These are phyloP conservation scores for Syzygium grande DNA, from an alignment of 345 rosid species.

Conservation along the genomic window DNA sequence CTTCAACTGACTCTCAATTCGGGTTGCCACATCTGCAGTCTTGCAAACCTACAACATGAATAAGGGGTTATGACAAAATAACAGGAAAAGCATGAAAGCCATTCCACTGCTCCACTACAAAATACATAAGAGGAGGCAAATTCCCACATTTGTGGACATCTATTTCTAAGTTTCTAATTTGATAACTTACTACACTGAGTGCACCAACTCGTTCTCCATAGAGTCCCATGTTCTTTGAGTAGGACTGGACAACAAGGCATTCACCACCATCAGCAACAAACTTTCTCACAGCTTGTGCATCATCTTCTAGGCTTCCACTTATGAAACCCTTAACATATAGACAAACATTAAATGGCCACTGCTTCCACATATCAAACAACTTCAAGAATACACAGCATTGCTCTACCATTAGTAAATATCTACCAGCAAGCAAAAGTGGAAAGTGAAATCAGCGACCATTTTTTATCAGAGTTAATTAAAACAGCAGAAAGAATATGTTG, in stretches of 20 bases:
- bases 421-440: neutral
- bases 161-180: neutral
- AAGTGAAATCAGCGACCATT: neutral
- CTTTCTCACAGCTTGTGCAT: conserved; percentile 38
- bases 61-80: neutral
- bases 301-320: conserved; percentile 34
- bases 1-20: conserved; percentile 47
- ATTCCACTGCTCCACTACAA: neutral
- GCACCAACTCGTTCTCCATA: conserved; percentile 56
- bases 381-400: neutral
- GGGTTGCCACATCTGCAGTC: conserved; percentile 31
- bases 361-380: neutral
- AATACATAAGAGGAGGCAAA: neutral
- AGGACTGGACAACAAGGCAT: conserved; percentile 39
- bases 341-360: neutral
- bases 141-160: neutral
- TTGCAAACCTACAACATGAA: conserved; percentile 27
- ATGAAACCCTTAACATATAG: conserved; percentile 29
- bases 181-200: conserved; percentile 33
- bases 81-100: neutral
- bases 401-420: neutral
- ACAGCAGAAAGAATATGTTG: neutral
- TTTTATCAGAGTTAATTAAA: neutral
- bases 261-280: conserved; percentile 50
- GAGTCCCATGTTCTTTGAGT: conserved; percentile 52